Conservation (phyloP, 2,329 filamentous ascomycete genomes). For the Ampelomyces quisqualis region DNA sequence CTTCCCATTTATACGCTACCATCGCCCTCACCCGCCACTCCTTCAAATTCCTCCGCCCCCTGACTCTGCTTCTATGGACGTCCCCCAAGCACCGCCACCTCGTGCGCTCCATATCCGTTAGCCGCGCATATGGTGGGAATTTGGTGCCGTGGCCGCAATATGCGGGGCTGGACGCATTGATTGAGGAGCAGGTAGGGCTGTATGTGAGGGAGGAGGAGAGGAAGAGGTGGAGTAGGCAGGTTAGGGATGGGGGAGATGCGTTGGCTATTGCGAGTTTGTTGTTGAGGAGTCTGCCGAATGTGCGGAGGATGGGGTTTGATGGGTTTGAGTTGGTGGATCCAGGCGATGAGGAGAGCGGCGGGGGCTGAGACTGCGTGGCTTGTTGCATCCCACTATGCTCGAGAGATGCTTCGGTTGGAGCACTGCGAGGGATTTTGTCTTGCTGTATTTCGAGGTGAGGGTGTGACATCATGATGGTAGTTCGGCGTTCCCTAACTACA, state of each 20-base stretch:
- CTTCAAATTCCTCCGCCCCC: slow-evolving; percentile 13
- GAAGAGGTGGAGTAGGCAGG: slow-evolving; percentile 8
- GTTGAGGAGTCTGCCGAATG: slow-evolving; percentile 13
- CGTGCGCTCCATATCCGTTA: slow-evolving; percentile 10
- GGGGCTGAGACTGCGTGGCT: too few relatives aligned
- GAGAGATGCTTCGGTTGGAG: too few relatives aligned
- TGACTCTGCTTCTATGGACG: slow-evolving; percentile 16
- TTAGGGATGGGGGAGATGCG: slow-evolving; percentile 14
- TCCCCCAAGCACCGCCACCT: slow-evolving; percentile 6
- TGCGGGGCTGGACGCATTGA: slow-evolving; percentile 4
- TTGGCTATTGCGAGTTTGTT: slow-evolving; percentile 15
- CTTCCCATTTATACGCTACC: slow-evolving; percentile 13
- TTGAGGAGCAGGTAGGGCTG: slow-evolving; percentile 3
- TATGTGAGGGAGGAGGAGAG: slow-evolving; percentile 7
- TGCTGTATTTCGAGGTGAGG: too few relatives aligned
- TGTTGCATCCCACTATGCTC: too few relatives aligned
- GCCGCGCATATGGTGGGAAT: slow-evolving; percentile 17
- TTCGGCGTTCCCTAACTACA: too few relatives aligned
- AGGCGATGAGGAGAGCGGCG: slow-evolving; percentile 1
- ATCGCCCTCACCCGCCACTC: slow-evolving; percentile 10
- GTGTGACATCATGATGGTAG: too few relatives aligned
- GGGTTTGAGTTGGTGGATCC: slow-evolving; percentile 20
- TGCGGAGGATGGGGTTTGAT: slow-evolving; percentile 16
- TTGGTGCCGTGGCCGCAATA: slow-evolving; percentile 13
- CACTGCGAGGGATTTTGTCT: neutral